Evolutionary conservation across 108 stramenopile genomes (phyloP), one percentile per base, ranked within the genome.

Genomic region (Cyclotella kingstonii): DNA sequence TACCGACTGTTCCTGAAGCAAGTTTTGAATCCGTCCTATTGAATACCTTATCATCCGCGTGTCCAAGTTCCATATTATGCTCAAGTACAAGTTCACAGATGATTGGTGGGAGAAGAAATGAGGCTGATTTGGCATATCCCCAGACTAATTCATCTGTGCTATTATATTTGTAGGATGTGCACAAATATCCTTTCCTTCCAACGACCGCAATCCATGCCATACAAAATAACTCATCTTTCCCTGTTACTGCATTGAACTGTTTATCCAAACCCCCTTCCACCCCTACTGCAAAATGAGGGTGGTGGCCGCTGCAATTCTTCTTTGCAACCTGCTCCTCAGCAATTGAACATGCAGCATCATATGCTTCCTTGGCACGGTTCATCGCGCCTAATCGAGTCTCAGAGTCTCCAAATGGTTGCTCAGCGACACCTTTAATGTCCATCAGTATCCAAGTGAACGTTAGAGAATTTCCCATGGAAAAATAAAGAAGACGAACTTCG

Each of bases 141-240:
- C 65, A 60, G 60, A 29, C 63, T 55, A 39, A 26, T 43, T 65
- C 36, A 72, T 52, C 38, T 10, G 36, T 28, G 27, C 33, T 42
- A 47, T 31, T n/a, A 23, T 25, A 14, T 58, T 57, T 58, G 19
- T 60, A 25, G 3, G 25, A 23, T 11, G 34, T 52, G 15, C 65
- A 70, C 2, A 12, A 31, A 12, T 29, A 39, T 44, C 68, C 60
- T 21, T 73, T 68, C 36, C 63, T 72, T 12, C 90, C 90, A 35
- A 86, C 74, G n/a, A 95, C 46, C 0, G 89, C 90, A 83, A 96
- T 94, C 89, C 89, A 97, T 22, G 96, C 96, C 84, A 92, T 93
- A 66, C 93, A 95, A 76, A 73, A 85, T 35, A 96, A 55, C 11
- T 74, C 73, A 10, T 62, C 53, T 9, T 51, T 33, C 18, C 68